Conservation (phyloP, 2,329 filamentous ascomycete species). For the Fusarium penzigii region DNA sequence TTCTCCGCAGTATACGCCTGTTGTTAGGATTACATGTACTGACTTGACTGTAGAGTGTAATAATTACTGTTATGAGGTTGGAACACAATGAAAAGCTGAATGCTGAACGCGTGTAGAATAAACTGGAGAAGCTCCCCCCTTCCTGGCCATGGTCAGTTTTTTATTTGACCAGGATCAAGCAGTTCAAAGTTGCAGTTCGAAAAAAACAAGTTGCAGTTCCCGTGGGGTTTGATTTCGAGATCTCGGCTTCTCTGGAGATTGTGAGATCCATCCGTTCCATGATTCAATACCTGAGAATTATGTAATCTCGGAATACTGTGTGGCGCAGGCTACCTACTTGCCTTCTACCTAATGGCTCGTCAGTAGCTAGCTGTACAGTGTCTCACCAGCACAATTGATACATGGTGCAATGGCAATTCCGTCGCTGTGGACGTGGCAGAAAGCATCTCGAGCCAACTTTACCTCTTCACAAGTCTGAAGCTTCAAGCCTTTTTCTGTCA, state of each 20-base stretch:
- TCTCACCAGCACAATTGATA: background rate
- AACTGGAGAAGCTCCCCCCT: background rate
- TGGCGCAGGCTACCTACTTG: too few species aligned
- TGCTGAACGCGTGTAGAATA: background rate
- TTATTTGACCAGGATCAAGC: background rate
- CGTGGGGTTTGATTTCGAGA: background rate
- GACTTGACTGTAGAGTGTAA: too few species aligned
- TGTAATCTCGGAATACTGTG: background rate
- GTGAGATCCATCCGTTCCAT: background rate
- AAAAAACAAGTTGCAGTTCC: background rate
- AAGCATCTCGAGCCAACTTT: constrained; percentile 13
- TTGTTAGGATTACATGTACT: too few species aligned
- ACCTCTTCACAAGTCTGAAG: constrained; percentile 13
- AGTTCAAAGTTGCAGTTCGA: background rate
- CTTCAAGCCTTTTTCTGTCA: background rate
- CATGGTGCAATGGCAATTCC: constrained; percentile 6
- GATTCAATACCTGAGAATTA: background rate
- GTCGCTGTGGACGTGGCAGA: constrained; percentile 9
- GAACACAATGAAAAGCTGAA: too few species aligned
- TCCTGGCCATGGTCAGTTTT: too few species aligned
- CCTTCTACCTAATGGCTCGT: background rate
- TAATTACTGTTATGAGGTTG: too few species aligned
- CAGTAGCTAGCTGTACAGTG: constrained; percentile 21
- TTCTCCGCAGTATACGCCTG: too few species aligned
- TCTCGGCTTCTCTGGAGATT: background rate